These are phyloP conservation scores for Beauveria australis DNA, from an alignment of 2,329 filamentous ascomycete species.

Conservation along the genomic window DNA sequence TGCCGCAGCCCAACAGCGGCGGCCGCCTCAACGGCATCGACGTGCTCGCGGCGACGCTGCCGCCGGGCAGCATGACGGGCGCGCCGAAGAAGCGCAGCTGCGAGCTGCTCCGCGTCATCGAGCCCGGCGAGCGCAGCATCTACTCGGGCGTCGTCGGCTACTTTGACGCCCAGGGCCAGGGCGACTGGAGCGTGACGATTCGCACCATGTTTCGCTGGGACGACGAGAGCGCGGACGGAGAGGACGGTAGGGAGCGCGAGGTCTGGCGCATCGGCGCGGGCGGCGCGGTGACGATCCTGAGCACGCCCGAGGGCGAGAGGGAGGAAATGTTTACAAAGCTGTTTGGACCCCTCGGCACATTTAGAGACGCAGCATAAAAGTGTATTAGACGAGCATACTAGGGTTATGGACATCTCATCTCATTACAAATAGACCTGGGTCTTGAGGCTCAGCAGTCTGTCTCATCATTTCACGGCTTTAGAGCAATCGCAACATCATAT, in stretches of 20 bases:
- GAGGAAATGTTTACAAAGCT: conserved; percentile 85
- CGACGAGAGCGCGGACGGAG: conserved; percentile 38
- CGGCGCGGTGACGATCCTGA: conserved; percentile 80
- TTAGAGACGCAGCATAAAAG: conserved; percentile 27
- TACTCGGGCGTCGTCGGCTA: conserved; percentile 90
- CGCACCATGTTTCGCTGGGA: conserved; percentile 70
- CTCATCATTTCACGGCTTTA: not conserved
- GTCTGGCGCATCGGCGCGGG: conserved; percentile 82
- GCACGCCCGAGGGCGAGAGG: conserved; percentile 70
- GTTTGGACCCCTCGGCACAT: conserved; percentile 46
- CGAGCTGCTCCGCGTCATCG: conserved; percentile 66
- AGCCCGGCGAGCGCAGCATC: conserved; percentile 58
- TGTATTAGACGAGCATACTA: not conserved
- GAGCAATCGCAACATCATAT: conserved; percentile 8
- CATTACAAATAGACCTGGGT: not conserved
- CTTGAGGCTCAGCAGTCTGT: not conserved
- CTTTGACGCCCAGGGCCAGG: conserved; percentile 74
- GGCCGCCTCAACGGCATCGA: conserved; percentile 50
- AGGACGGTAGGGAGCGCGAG: conserved; percentile 33
- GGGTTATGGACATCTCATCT: not conserved
- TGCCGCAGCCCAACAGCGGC: conserved; percentile 26
- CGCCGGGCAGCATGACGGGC: conserved; percentile 93
- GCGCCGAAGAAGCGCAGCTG: conserved; percentile 91
- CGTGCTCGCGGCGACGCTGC: conserved; percentile 68
- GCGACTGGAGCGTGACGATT: conserved; percentile 89